A percentile compares a stretch with the other conserved stretches of the same genome.
phyloP scores from a whole-genome alignment of 129 eudicot species.

The Logfia minima region DNA sequence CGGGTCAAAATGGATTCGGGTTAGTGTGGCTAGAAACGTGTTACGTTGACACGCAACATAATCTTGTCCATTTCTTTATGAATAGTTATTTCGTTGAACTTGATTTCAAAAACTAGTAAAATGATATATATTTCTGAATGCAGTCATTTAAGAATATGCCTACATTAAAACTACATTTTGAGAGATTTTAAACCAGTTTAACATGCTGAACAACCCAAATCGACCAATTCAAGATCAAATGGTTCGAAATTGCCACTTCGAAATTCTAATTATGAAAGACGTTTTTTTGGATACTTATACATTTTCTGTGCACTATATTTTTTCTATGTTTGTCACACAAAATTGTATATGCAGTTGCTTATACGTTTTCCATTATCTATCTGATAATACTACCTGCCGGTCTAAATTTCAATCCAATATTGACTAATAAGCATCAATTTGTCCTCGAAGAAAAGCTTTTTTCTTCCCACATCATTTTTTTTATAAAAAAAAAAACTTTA shows the following conservation, averaged over 20 bases:
- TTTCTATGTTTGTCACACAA: not conserved
- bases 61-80: not conserved
- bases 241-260: not conserved
- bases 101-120: too few relatives aligned
- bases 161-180: not conserved
- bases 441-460: too few relatives aligned
- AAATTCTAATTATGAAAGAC: not conserved
- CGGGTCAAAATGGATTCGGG: not conserved
- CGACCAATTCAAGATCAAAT: not conserved
- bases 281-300: not conserved
- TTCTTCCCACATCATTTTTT: too few relatives aligned
- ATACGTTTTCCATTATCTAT: not conserved
- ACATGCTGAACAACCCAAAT: not conserved
- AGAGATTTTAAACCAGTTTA: not conserved
- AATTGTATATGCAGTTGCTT: not conserved
- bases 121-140: too few relatives aligned
- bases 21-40: not conserved
- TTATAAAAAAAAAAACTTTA: too few relatives aligned
- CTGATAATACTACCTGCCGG: not conserved
- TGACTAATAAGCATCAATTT: not conserved
- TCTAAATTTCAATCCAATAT: not conserved
- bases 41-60: not conserved
- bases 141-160: not conserved
- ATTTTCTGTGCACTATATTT: not conserved
- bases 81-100: not conserved